Evolutionary conservation across 441 rosid genomes (phyloP).

Genomic region (Erodium trifolium): DNA sequence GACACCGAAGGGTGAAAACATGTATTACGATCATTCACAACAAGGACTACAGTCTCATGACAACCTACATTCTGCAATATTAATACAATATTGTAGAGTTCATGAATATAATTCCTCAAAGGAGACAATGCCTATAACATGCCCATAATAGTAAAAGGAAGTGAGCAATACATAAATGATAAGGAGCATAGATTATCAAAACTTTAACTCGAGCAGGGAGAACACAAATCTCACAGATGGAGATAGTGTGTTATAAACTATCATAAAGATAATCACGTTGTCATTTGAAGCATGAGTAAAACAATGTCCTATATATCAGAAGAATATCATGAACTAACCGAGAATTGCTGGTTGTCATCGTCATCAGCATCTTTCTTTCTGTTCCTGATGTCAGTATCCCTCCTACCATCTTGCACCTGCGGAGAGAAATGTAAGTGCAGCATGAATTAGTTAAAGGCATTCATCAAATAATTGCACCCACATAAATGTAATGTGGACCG

Average conservation of each 20-base stretch:
- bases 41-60: background rate
- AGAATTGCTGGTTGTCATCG: slow-evolving; percentile 63
- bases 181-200: background rate
- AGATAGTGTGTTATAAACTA: background rate
- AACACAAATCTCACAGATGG: background rate
- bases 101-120: background rate
- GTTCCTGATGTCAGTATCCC: slow-evolving; percentile 66
- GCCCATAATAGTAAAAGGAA: too few species aligned
- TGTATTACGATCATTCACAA: background rate
- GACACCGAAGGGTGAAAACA: background rate
- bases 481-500: background rate
- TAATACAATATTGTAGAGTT: background rate
- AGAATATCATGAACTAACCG: slow-evolving; percentile 33
- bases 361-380: slow-evolving; percentile 77
- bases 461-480: background rate
- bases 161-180: background rate
- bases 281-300: background rate
- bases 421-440: slow-evolving; percentile 17
- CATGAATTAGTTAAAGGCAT: background rate
- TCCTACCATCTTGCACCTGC: slow-evolving; percentile 80
- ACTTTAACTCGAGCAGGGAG: slow-evolving; percentile 9
- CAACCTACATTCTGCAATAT: background rate
- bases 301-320: background rate
- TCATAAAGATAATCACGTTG: background rate
- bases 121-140: background rate